These are phyloP conservation scores for Aspergillus heteromorphus DNA, from an alignment of 495 filamentous ascomycete species.

Conservation along the genomic window DNA sequence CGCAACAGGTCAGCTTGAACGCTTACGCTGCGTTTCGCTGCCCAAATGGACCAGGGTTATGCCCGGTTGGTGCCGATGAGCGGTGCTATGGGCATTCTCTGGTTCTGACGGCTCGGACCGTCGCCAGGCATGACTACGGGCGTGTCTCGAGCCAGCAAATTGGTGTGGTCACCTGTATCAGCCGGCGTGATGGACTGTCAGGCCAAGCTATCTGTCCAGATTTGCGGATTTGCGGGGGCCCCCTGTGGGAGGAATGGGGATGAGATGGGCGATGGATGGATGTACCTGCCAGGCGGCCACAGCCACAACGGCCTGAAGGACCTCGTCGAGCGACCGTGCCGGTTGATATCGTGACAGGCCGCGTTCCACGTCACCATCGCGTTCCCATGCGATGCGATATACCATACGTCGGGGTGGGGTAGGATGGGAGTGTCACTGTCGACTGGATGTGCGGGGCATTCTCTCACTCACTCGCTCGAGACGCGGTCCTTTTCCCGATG, in stretches of 20 bases:
- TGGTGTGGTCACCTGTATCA: slow-evolving; percentile 13
- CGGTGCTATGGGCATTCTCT: slow-evolving; percentile 11
- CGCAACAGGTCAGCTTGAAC: slow-evolving; percentile 7
- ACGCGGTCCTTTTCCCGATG: slow-evolving; percentile 10
- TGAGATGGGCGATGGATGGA: no score
- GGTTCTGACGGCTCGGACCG: slow-evolving; percentile 21
- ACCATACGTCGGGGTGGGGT: slow-evolving; percentile 14
- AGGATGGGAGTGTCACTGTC: slow-evolving; percentile 16
- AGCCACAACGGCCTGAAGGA: slow-evolving; percentile 16
- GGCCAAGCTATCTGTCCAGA: slow-evolving; percentile 9
- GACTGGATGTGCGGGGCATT: slow-evolving; percentile 21
- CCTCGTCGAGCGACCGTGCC: slow-evolving; percentile 19
- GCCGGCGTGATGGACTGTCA: slow-evolving; percentile 3
- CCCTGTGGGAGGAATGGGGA: neutral
- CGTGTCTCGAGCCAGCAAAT: slow-evolving; percentile 15
- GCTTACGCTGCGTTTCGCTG: slow-evolving; percentile 20
- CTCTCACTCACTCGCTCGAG: neutral
- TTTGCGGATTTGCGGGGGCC: slow-evolving; percentile 13
- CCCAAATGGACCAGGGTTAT: slow-evolving; percentile 19
- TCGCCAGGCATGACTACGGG: slow-evolving; percentile 15
- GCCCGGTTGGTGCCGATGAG: slow-evolving; percentile 17
- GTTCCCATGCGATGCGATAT: slow-evolving; percentile 9
- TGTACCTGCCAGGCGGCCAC: slow-evolving; percentile 21
- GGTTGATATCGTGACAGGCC: slow-evolving; percentile 22
- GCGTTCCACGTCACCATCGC: slow-evolving; percentile 23